A percentile compares a stretch with the other conserved stretches of the same genome.
phyloP scores from a whole-genome alignment of 1,139 yeast species.

The Geotrichum macrosporum region DNA sequence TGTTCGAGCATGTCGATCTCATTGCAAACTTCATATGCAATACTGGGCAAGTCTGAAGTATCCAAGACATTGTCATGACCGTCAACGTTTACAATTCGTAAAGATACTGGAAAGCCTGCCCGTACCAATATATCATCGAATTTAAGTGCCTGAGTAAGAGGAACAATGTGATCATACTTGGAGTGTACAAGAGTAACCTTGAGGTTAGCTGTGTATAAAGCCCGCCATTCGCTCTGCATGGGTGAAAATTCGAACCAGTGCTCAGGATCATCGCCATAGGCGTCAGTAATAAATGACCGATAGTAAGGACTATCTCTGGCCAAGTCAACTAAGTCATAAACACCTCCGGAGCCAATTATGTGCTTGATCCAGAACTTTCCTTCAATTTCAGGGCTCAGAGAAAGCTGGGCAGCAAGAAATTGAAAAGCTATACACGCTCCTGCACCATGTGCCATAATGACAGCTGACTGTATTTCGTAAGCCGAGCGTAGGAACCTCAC shows the following conservation, averaged over 20 bases:
- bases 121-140: constrained; percentile 22
- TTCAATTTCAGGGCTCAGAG: constrained; percentile 9
- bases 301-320: constrained; percentile 46
- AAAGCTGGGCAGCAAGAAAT: constrained; percentile 35
- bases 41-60: constrained; percentile 23
- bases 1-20: constrained; percentile 22
- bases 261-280: constrained; percentile 38
- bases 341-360: constrained; percentile 46
- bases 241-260: constrained; percentile 31
- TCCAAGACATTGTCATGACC: constrained; percentile 26
- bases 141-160: constrained; percentile 23
- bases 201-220: constrained; percentile 18
- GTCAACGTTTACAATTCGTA: constrained; percentile 22
- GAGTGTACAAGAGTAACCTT: constrained; percentile 25
- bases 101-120: constrained; percentile 23
- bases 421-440: constrained; percentile 69
- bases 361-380: constrained; percentile 22
- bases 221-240: constrained; percentile 25
- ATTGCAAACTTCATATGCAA: constrained; percentile 21
- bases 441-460: constrained; percentile 67
- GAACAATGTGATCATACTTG: constrained; percentile 24
- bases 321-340: constrained; percentile 43
- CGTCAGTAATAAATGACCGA: constrained; percentile 41
- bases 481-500: constrained; percentile 35
- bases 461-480: constrained; percentile 36